Percentiles rank a stretch among this genome's conserved stretches.
These are phyloP conservation scores for Helicostylum pulchrum DNA, from an alignment of 192 early-diverging fungal genomes.

Conservation along the genomic window DNA sequence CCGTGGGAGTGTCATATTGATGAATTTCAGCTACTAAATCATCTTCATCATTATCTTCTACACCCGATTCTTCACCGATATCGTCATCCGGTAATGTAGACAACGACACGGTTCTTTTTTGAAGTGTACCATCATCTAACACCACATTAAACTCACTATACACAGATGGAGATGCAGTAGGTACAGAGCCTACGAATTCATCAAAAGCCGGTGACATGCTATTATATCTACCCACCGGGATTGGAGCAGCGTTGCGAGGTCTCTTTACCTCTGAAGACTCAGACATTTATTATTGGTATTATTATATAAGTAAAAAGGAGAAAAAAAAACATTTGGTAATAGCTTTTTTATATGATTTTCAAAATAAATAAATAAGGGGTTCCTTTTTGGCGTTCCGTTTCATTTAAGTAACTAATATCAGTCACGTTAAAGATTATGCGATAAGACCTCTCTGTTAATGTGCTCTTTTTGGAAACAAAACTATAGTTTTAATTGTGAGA, in stretches of 20 bases:
- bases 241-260: constrained; percentile 2
- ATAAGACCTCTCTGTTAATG: no score
- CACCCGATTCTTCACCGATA: background rate
- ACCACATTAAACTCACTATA: constrained; percentile 34
- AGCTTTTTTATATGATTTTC: no score
- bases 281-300: no score
- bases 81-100: constrained; percentile 28
- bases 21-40: background rate
- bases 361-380: no score
- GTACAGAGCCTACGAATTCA: background rate
- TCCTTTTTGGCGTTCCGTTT: no score
- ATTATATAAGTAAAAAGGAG: no score
- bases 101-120: constrained; percentile 33
- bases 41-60: background rate
- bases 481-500: no score
- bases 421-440: no score
- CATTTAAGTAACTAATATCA: no score
- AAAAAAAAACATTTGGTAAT: no score
- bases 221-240: constrained; percentile 2
- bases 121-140: constrained; percentile 37
- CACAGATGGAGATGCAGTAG: constrained; percentile 7
- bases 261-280: no score
- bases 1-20: background rate
- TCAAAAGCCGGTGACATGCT: background rate
- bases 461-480: no score